These are phyloP conservation scores for Colletotrichum salicis DNA, from an alignment of 2,329 filamentous ascomycete genomes.

Conservation along the genomic window DNA sequence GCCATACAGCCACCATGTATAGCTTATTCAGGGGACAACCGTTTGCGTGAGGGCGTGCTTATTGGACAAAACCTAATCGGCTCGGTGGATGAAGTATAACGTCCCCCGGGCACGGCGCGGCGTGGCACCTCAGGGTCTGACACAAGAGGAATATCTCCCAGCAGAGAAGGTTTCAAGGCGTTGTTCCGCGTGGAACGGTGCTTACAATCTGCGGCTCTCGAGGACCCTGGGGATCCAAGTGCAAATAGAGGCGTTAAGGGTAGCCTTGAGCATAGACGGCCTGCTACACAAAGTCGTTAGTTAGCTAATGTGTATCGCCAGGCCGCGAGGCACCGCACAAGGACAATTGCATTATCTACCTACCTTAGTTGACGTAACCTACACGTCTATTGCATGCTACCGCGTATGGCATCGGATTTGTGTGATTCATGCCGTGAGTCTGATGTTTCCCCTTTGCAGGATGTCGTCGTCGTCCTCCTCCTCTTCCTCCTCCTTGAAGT, in stretches of 20 bases:
- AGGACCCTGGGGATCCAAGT: neutral
- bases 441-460: neutral
- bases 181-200: neutral
- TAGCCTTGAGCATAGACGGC: neutral
- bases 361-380: neutral
- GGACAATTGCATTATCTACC: neutral
- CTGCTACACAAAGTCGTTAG: neutral
- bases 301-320: neutral
- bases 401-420: neutral
- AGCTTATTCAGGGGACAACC: neutral
- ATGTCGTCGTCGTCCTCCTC: neutral
- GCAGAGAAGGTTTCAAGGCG: neutral
- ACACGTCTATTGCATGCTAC: neutral
- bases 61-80: neutral
- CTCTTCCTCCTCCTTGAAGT: neutral
- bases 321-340: too few relatives aligned
- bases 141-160: neutral
- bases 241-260: neutral
- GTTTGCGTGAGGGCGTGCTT: neutral
- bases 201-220: too few relatives aligned
- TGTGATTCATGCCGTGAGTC: neutral
- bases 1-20: neutral
- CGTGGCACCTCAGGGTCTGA: neutral
- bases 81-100: neutral
- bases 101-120: neutral